Evolutionary conservation across 2,329 filamentous ascomycete species (phyloP).

Genomic region (Zalaria sp.): DNA sequence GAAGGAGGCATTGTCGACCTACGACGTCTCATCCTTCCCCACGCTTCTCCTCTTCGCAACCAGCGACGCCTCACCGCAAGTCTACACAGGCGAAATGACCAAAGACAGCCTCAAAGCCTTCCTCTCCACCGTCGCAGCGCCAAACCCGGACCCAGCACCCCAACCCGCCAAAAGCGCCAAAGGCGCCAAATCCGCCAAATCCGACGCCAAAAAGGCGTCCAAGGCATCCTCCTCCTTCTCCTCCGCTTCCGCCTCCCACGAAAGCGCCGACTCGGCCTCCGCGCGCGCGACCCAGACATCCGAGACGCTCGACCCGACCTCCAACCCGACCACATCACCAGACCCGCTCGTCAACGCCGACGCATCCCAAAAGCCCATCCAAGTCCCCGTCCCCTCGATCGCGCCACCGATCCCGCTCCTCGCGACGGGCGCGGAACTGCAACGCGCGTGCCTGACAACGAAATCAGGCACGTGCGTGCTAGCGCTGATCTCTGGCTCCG

Average conservation of each 20-base stretch:
- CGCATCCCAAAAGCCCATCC: conserved; percentile 31
- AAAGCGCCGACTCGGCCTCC: conserved; percentile 32
- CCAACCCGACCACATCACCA: conserved; percentile 39
- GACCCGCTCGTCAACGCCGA: conserved; percentile 32
- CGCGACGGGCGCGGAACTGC: conserved; percentile 47
- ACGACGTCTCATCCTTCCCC: conserved; percentile 65
- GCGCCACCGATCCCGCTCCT: conserved; percentile 52
- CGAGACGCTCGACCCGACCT: conserved; percentile 33
- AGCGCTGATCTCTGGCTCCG: conserved; percentile 47
- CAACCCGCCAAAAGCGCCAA: conserved; percentile 26
- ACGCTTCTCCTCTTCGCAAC: conserved; percentile 67
- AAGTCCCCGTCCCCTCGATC: conserved; percentile 33
- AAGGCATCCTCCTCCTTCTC: conserved; percentile 34
- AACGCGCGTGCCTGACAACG: conserved; percentile 55
- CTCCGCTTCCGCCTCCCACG: conserved; percentile 36
- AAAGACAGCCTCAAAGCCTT: conserved; percentile 73
- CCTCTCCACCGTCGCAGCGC: conserved; percentile 61
- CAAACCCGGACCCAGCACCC: conserved; percentile 63
- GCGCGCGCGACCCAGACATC: conserved; percentile 34
- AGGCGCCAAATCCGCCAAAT: conserved; percentile 27
- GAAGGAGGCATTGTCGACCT: conserved; percentile 53
- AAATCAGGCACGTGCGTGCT: conserved; percentile 77
- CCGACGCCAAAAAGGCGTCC: conserved; percentile 27
- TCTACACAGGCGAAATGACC: conserved; percentile 73
- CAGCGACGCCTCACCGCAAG: conserved; percentile 50